phyloP scores from a whole-genome alignment of 148 eudicot genomes.

The Rhododendron simsii region DNA sequence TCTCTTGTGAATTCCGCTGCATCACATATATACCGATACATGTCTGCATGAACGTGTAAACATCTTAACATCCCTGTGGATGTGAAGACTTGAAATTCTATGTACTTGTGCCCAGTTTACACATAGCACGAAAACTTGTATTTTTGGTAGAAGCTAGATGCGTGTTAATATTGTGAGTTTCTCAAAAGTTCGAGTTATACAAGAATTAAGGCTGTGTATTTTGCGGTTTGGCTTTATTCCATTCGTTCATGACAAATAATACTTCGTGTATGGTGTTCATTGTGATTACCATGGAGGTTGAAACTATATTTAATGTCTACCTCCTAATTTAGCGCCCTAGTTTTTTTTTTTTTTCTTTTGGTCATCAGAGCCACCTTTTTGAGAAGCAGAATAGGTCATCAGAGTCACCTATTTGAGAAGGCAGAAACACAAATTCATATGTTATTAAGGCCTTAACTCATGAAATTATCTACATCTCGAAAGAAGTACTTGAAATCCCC shows the following conservation, averaged over 20 bases:
- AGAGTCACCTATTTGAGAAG: not conserved
- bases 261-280: not conserved
- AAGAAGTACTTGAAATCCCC: not conserved
- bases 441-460: not conserved
- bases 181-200: not conserved
- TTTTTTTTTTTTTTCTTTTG: not conserved
- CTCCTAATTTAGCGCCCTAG: not conserved
- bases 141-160: not conserved
- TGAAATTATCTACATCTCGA: not conserved
- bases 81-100: not conserved
- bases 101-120: not conserved
- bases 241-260: not conserved
- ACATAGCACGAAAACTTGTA: not conserved
- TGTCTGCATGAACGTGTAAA: not conserved
- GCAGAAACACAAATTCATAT: not conserved
- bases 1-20: too few relatives aligned
- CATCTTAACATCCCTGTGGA: not conserved
- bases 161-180: not conserved
- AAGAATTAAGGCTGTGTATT: not conserved
- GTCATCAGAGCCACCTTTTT: not conserved
- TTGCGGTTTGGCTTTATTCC: not conserved
- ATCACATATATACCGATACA: not conserved
- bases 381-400: not conserved
- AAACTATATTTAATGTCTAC: not conserved
- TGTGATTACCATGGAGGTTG: not conserved